Conservation (phyloP, 2,329 filamentous ascomycete genomes). For the Ophiostoma fasciatum region DNA sequence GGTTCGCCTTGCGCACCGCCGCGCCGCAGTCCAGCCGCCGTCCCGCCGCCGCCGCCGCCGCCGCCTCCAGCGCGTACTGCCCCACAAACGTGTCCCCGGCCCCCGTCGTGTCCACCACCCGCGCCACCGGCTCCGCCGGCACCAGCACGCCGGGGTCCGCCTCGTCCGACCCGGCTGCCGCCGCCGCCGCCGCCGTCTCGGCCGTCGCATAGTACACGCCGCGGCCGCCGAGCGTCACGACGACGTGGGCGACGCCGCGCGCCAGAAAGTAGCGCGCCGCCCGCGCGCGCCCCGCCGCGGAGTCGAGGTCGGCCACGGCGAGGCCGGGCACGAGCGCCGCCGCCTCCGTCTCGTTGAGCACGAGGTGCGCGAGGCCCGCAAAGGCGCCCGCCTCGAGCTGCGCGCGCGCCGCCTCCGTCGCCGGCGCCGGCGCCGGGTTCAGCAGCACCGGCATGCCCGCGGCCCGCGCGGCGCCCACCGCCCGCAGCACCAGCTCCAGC, state of each 20-base stretch:
- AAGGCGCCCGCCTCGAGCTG: constrained; percentile 38
- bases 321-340: constrained; percentile 42
- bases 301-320: constrained; percentile 19
- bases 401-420: constrained; percentile 37
- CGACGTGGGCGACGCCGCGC: constrained; percentile 57
- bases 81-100: constrained; percentile 93
- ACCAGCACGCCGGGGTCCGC: constrained; percentile 37
- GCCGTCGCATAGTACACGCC: constrained; percentile 55
- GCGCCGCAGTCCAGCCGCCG: constrained; percentile 36
- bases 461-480: constrained; percentile 26
- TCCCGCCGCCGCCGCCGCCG: constrained; percentile 23
- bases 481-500: constrained; percentile 33
- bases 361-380: constrained; percentile 43
- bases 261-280: constrained; percentile 39
- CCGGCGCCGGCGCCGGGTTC: constrained; percentile 57
- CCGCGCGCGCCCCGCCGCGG: constrained; percentile 17
- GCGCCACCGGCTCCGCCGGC: constrained; percentile 46
- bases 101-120: constrained; percentile 81
- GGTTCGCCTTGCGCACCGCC: constrained; percentile 45
- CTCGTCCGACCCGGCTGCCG: constrained; percentile 19
- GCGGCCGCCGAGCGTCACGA: constrained; percentile 71
- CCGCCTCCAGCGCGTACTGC: constrained; percentile 63
- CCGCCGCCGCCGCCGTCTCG: constrained; percentile 17
- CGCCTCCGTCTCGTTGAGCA: constrained; percentile 64
- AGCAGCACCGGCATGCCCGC: constrained; percentile 41